Percentiles rank a stretch among this genome's conserved stretches.
Evolutionary conservation across 371 early-diverging fungal species (phyloP).

Genomic region (Mucor piriformis): DNA sequence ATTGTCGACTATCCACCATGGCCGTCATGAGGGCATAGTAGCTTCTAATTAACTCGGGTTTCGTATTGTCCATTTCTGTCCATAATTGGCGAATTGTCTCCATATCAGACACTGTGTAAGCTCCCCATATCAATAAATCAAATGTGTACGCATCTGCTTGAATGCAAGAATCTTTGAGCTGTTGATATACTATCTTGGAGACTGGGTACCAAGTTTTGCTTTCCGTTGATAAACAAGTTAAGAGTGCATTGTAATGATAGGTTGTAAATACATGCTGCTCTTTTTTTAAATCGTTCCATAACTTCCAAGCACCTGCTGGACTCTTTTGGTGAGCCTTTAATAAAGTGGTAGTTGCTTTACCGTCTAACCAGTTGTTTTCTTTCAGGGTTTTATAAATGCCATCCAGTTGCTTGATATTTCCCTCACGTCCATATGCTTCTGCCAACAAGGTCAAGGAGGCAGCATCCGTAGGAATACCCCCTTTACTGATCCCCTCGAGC

Average conservation of each 20-base stretch:
- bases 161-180: constrained; percentile 9
- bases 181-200: constrained; percentile 31
- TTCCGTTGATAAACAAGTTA: constrained; percentile 22
- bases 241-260: constrained; percentile 37
- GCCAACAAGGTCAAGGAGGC: constrained; percentile 32
- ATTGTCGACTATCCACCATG: constrained; percentile 20
- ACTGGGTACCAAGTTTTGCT: constrained; percentile 33
- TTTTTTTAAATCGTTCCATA: constrained; percentile 31
- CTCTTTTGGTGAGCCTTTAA: constrained; percentile 28
- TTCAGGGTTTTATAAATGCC: constrained; percentile 12
- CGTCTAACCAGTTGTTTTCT: constrained; percentile 26
- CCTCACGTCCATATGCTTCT: constrained; percentile 39
- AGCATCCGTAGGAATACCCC: constrained; percentile 25
- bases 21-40: constrained; percentile 33
- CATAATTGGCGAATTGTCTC: constrained; percentile 15
- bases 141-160: constrained; percentile 24
- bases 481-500: constrained; percentile 20
- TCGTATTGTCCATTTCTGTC: background rate
- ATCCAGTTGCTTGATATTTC: constrained; percentile 8
- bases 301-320: constrained; percentile 36
- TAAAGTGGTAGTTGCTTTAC: constrained; percentile 26
- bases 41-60: constrained; percentile 14
- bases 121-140: constrained; percentile 37
- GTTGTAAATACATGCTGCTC: background rate
- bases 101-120: constrained; percentile 22